Conservation (phyloP, 306 rosid genomes). For the Trifolium pratense region DNA sequence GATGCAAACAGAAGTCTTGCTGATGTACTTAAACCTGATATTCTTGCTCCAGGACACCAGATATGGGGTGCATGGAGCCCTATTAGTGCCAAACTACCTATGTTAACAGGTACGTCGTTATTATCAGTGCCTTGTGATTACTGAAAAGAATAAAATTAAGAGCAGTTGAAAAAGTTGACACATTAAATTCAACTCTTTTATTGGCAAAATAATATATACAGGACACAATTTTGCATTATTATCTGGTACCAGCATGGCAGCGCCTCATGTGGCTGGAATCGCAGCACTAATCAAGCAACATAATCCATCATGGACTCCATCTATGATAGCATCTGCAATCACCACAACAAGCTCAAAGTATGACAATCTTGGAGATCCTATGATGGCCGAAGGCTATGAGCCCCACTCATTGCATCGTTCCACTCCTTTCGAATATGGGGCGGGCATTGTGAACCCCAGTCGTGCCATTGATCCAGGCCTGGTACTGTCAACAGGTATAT, state of each 20-base stretch:
- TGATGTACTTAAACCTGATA: conserved; percentile 89
- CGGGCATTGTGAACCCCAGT: conserved; percentile 71
- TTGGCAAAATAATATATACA: conserved; percentile 33
- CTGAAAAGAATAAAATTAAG: neutral
- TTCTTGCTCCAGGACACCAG: conserved; percentile 94
- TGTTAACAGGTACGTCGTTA: conserved; percentile 51
- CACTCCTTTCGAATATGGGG: conserved; percentile 77
- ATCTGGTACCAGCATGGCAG: conserved; percentile 96
- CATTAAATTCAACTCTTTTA: conserved; percentile 10
- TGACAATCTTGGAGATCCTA: conserved; percentile 60
- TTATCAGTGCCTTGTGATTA: neutral
- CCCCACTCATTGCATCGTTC: conserved; percentile 54
- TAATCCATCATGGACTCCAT: conserved; percentile 87
- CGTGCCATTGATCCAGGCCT: conserved; percentile 76
- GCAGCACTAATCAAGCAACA: conserved; percentile 88
- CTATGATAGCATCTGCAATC: conserved; percentile 86
- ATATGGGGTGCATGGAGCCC: conserved; percentile 97
- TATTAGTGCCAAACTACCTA: conserved; percentile 65
- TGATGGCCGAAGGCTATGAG: conserved; percentile 71
- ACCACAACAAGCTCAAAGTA: conserved; percentile 77
- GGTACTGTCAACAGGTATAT: conserved; percentile 67
- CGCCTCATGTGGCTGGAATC: conserved; percentile 87
- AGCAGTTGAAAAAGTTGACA: neutral
- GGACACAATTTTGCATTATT: conserved; percentile 68
- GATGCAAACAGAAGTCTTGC: conserved; percentile 49